These are phyloP conservation scores for Dianthus caryophyllus DNA, from an alignment of 148 eudicot species.

Conservation along the genomic window DNA sequence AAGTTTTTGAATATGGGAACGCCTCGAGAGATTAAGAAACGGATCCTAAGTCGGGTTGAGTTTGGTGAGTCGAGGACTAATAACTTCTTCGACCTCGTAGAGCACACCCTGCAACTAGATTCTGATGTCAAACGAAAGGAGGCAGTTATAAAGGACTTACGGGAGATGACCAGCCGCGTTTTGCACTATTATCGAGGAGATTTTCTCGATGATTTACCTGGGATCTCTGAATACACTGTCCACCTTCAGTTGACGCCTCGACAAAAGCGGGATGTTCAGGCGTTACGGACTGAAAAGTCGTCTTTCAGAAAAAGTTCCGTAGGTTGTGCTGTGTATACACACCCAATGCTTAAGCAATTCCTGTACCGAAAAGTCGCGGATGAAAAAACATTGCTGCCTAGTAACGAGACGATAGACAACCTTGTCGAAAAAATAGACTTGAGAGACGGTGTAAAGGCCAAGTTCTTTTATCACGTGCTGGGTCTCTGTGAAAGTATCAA, in stretches of 20 bases:
- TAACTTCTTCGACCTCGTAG: constrained; percentile 68
- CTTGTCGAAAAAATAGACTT: constrained; percentile 45
- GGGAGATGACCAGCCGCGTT: constrained; percentile 80
- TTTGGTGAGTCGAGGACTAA: constrained; percentile 32
- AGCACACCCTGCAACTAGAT: constrained; percentile 62
- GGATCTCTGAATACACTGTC: constrained; percentile 74
- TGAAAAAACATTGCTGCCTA: constrained; percentile 32
- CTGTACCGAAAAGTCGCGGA: constrained; percentile 33
- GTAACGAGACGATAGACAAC: constrained; percentile 47
- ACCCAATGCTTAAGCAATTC: constrained; percentile 54
- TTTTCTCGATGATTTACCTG: constrained; percentile 86
- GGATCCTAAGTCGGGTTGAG: constrained; percentile 55
- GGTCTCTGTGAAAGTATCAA: constrained; percentile 57
- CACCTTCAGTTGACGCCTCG: constrained; percentile 50
- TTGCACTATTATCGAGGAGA: constrained; percentile 86
- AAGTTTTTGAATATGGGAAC: constrained; percentile 56
- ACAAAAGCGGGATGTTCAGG: constrained; percentile 46
- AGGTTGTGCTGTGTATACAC: constrained; percentile 70
- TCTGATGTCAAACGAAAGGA: constrained; percentile 49
- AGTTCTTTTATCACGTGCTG: constrained; percentile 63
- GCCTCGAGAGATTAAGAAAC: constrained; percentile 45
- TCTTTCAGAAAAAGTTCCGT: constrained; percentile 56
- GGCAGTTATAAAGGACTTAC: constrained; percentile 56
- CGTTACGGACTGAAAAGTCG: constrained; percentile 35
- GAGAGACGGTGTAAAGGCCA: constrained; percentile 72